These are phyloP conservation scores for Delonix regia DNA, from an alignment of 306 rosid genomes.

Conservation along the genomic window DNA sequence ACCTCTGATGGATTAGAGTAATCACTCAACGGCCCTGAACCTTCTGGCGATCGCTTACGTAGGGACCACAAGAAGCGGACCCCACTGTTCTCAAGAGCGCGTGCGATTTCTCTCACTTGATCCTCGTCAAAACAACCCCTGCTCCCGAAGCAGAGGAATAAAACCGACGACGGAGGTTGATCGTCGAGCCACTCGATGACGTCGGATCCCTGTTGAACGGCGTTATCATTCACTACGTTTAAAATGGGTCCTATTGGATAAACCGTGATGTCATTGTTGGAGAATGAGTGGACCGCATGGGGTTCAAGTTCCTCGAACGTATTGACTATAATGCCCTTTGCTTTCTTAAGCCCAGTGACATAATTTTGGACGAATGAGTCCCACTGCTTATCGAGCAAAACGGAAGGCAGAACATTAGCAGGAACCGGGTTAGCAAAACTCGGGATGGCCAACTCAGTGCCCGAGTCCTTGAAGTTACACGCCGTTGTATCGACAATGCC, in stretches of 20 bases:
- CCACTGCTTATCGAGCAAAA: neutral
- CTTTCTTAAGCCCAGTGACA: neutral
- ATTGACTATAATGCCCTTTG: constrained; percentile 47
- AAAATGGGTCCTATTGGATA: constrained; percentile 53
- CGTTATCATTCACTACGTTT: neutral
- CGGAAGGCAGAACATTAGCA: neutral
- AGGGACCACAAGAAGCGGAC: constrained; percentile 1
- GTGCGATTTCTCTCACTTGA: constrained; percentile 5
- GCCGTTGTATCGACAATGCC: neutral
- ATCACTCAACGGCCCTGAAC: neutral
- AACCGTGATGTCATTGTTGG: neutral
- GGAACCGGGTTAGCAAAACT: constrained; percentile 40
- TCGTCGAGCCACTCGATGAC: constrained; percentile 49
- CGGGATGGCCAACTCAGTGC: constrained; percentile 14
- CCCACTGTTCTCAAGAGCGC: neutral
- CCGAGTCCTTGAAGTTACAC: constrained; percentile 20
- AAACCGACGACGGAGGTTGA: constrained; percentile 41
- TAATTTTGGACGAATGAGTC: neutral
- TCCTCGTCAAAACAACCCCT: neutral
- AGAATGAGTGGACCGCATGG: constrained; percentile 20
- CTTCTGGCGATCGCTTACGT: constrained; percentile 30
- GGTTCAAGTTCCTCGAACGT: constrained; percentile 46
- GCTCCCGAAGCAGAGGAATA: constrained; percentile 41
- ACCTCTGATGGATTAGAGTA: neutral
- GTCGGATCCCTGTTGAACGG: neutral